These are phyloP conservation scores for Endocladia muricata DNA, from an alignment of 31 red algal species.

Conservation along the genomic window DNA sequence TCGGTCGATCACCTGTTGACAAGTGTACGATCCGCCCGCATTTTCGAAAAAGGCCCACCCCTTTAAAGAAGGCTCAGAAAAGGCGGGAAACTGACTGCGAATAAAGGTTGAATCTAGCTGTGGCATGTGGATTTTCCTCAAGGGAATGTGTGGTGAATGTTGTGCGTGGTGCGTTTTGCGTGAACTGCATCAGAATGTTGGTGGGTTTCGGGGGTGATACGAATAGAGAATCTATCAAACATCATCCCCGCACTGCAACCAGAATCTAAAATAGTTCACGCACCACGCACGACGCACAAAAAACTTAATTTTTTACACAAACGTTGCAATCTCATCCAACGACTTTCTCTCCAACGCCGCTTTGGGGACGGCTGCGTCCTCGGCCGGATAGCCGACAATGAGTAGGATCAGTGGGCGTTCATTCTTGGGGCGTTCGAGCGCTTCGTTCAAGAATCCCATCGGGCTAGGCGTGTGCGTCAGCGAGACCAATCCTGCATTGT, in stretches of 20 bases:
- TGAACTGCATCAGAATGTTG: too few relatives aligned
- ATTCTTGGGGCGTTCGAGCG: not conserved
- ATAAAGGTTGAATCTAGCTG: too few relatives aligned
- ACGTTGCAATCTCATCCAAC: not conserved
- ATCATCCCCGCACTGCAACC: too few relatives aligned
- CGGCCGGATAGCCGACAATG: slow-evolving; percentile 11
- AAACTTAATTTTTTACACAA: not conserved
- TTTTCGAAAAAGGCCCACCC: slow-evolving; percentile 10
- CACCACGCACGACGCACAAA: too few relatives aligned
- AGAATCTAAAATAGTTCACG: too few relatives aligned
- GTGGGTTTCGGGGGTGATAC: too few relatives aligned
- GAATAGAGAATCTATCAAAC: too few relatives aligned
- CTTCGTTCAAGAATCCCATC: slow-evolving; percentile 5
- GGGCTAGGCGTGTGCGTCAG: slow-evolving; percentile 15
- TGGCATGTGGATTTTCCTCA: too few relatives aligned
- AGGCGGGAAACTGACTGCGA: too few relatives aligned
- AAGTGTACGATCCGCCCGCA: slow-evolving; percentile 1
- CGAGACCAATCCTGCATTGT: slow-evolving; percentile 1
- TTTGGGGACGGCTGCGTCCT: not conserved
- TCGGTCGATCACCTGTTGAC: not conserved
- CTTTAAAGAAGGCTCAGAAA: too few relatives aligned
- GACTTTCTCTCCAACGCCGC: not conserved
- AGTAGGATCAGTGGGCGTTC: slow-evolving; percentile 13
- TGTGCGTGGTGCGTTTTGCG: too few relatives aligned
- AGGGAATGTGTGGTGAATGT: too few relatives aligned